Evolutionary conservation across 495 filamentous ascomycete genomes (phyloP), one percentile per base, ranked within the genome.

Genomic region (Penicillium turbatum): DNA sequence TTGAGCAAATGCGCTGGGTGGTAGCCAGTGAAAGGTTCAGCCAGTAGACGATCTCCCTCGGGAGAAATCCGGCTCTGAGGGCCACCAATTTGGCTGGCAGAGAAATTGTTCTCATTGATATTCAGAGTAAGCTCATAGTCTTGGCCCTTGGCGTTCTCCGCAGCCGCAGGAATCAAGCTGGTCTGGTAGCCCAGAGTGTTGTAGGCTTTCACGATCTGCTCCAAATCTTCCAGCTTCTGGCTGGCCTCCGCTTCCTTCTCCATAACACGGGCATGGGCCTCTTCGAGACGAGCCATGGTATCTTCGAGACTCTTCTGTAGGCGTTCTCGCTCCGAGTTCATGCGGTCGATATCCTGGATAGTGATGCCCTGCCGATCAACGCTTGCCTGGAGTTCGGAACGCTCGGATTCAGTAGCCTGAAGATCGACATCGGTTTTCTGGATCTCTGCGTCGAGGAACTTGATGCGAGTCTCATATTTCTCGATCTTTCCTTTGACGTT

Each of bases 331-430:
- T 97, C 93, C 17, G 86, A 84, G 57, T 89, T 95, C 92, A 99
- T 96, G 62, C 91, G 92, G 78, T 99, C 93, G 67, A 99, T 97
- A 75, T 97, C 95, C 67, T 89, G 86, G 63, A 95, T 92, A 41
- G 89, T 93, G 59, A 99, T 90, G 4, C 92, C 93, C 63, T 95
- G 89, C 54, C 84, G 84, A 64, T 97, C 92, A 35, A 99, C 88
- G 13, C 86, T 84, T 30, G 84, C 81, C 64, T 97, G 90, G 24
- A 97, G 79, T 15, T 79, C 77, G n/a, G 79, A 71, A 47, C 86
- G 82, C 64, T 97, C 92, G 9, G 86, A 80, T 52, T 97, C 92
- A 6, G 85, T 84, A 49, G 87, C 81, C 53, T 82, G 81, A 16
- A 97, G 77, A 53, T 97, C 91, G 2, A 74, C 62, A 29, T 90